Base-by-base conservation (phyloP, 441 rosid genomes). In the Theobroma grandiflorum region DNA sequence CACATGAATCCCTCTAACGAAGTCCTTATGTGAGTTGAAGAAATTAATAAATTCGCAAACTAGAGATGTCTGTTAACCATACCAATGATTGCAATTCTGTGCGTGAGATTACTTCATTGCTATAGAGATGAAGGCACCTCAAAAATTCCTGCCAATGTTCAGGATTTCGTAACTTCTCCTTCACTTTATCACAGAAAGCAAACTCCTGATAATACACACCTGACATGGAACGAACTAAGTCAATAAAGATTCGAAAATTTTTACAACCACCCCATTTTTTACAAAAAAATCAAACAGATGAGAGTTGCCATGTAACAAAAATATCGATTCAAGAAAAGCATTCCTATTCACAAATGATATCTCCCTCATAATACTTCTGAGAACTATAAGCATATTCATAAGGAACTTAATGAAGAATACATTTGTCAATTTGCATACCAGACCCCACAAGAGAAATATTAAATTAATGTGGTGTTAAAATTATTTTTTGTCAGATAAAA, bases 61-160 rank as follows among this genome's bases (percentile, higher is more conserved):
- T 43, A 53, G 45, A 49, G 49, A 69, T 64, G 69, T 79, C 31
- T 59, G 40, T 52, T 33, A 70, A 77, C 84, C 94, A 84, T 94
- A 97, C 99, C 98, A 95, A 86, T 79, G 91, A 90, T 57, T 91
- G 96, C 86, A 97, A 80, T 66, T 97, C 96, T 78, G 90, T 76
- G 78, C 94, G 91, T 61, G 91, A 83, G 84, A 97, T 95, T 71
- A 95, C 92, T 85, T 94, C 99, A 79, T 88, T 85, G 58, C 96
- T 91, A 81, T 86, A 94, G 68, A 95, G 94, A 87, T 89, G 94
- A 83, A 97, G 99, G 83, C 98, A 93, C 83, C 87, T 86, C 77
- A 95, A 84, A 81, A 94, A 91, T 85, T 89, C 97, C 83, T 95
- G 99, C 88, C 88, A 90, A 85, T 84, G 87, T 18, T 90, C 98